phyloP scores from a whole-genome alignment of 306 rosid genomes.

The Citrullus mucosospermus region DNA sequence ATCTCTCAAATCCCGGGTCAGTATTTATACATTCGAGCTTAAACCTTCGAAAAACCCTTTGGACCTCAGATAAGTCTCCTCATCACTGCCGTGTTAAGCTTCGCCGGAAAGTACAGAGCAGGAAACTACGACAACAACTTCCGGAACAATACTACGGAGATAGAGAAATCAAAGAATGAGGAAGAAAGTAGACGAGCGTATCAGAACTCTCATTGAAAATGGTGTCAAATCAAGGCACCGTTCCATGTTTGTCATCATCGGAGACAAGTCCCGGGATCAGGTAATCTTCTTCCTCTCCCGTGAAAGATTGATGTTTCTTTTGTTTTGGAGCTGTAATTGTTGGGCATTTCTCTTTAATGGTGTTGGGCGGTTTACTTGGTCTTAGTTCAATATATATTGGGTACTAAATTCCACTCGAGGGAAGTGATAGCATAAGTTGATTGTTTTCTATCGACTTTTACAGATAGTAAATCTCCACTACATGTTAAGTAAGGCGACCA shows the following conservation, averaged over 20 bases:
- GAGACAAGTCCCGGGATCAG: slow-evolving; percentile 97
- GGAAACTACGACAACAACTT: background rate
- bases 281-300: slow-evolving; percentile 7
- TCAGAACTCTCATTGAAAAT: slow-evolving; percentile 81
- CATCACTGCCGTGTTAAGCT: background rate
- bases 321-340: background rate
- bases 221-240: slow-evolving; percentile 80
- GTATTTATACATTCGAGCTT: background rate
- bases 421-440: background rate
- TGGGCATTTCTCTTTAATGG: background rate
- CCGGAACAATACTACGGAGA: background rate
- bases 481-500: slow-evolving; percentile 70
- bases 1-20: background rate
- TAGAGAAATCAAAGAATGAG: slow-evolving; percentile 31
- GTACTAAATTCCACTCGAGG: background rate
- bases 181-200: slow-evolving; percentile 92
- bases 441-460: background rate
- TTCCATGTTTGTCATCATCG: slow-evolving; percentile 75
- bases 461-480: slow-evolving; percentile 91
- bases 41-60: background rate
- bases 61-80: background rate
- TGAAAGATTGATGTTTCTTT: background rate
- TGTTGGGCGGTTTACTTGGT: background rate
- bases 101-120: background rate
- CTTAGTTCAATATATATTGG: background rate